A percentile compares a stretch with the other conserved stretches of the same genome.
These are phyloP conservation scores for Hypoxylon sp. DNA, from an alignment of 2,329 filamentous ascomycete genomes.

Conservation along the genomic window DNA sequence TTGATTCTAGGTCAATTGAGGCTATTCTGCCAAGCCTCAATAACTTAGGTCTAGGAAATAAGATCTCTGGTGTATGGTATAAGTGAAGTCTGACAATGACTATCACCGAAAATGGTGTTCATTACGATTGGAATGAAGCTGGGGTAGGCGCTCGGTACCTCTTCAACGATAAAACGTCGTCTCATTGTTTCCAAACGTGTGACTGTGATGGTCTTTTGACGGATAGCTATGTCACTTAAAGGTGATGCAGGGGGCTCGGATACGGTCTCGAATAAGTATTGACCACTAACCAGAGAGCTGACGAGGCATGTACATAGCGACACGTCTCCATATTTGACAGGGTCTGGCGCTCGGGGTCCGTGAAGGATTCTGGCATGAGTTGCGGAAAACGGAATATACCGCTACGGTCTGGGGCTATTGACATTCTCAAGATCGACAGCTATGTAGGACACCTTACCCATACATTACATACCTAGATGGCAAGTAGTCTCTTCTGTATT, in stretches of 20 bases:
- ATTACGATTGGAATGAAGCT: background rate
- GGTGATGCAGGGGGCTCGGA: slow-evolving; percentile 18
- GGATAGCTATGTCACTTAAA: slow-evolving; percentile 11
- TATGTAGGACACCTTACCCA: slow-evolving; percentile 17
- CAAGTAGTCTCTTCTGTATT: background rate
- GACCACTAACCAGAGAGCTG: slow-evolving; percentile 7
- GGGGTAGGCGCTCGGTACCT: slow-evolving; percentile 3
- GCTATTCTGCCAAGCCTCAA: background rate
- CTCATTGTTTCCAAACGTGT: slow-evolving; percentile 6
- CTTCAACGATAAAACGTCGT: background rate
- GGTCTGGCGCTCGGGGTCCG: slow-evolving; percentile 31
- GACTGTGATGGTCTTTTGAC: slow-evolving; percentile 4
- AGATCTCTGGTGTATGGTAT: background rate
- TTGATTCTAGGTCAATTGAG: background rate
- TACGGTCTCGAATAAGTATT: slow-evolving; percentile 10
- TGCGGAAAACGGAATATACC: slow-evolving; percentile 17
- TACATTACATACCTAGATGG: background rate
- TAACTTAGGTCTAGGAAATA: background rate
- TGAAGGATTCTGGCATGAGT: slow-evolving; percentile 25
- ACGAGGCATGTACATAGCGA: background rate
- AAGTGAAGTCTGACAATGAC: background rate
- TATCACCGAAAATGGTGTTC: background rate
- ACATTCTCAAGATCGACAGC: slow-evolving; percentile 1
- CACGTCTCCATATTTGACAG: slow-evolving; percentile 22
- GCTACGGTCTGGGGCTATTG: slow-evolving; percentile 14